phyloP scores from a whole-genome alignment of 305 asterid species.

The Solanum hybrid region DNA sequence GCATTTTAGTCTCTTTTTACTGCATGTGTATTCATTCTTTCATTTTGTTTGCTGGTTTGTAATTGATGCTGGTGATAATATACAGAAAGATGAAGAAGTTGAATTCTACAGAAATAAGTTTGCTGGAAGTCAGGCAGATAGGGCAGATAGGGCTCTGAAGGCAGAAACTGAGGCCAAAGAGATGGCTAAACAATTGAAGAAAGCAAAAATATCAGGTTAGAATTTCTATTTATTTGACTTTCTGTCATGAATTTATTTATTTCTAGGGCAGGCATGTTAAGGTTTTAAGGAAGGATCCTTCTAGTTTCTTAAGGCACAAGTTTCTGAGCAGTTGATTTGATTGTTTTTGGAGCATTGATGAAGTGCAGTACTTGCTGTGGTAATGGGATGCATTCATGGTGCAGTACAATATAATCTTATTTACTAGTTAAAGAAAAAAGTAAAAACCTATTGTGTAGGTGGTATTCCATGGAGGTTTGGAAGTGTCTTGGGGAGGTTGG shows the following conservation, averaged over 20 bases:
- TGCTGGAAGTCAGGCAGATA: conserved; percentile 93
- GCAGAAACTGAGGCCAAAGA: conserved; percentile 60
- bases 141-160: conserved; percentile 67
- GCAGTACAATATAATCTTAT: not conserved
- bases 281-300: not conserved
- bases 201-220: conserved; percentile 59
- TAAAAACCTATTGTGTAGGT: not conserved
- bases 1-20: not conserved
- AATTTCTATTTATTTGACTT: not conserved
- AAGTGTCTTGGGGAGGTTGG: not conserved
- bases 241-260: not conserved
- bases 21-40: conserved; percentile 1
- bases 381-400: not conserved
- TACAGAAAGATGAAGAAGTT: conserved; percentile 77
- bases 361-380: not conserved
- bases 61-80: conserved; percentile 13
- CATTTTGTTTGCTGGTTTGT: conserved; percentile 1
- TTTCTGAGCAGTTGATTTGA: not conserved
- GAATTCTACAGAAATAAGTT: conserved; percentile 46
- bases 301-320: not conserved
- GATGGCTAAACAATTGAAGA: conserved; percentile 47
- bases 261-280: not conserved
- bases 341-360: not conserved
- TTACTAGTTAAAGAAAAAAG: not conserved
- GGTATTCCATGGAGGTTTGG: not conserved